Evolutionary conservation across 2,329 filamentous ascomycete species (phyloP).

Genomic region (Trichoderma pleuroti): DNA sequence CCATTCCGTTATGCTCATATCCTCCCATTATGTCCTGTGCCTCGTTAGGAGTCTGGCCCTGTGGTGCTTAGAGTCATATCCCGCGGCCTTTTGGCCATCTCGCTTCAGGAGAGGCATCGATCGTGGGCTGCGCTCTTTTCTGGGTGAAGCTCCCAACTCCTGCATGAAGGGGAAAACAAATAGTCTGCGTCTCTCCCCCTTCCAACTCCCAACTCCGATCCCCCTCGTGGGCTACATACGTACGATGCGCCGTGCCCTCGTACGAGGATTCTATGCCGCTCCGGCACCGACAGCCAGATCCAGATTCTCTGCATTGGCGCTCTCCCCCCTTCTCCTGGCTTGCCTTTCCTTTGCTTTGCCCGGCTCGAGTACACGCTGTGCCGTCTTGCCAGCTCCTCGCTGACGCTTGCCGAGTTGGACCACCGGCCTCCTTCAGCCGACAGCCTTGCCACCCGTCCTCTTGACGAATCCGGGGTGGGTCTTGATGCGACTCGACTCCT

Average conservation of each 20-base stretch:
- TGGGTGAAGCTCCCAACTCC: background rate
- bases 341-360: background rate
- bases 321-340: background rate
- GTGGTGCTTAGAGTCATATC: background rate
- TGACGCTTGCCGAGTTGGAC: slow-evolving; percentile 1
- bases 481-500: background rate
- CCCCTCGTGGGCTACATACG: background rate
- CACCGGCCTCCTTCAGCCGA: background rate
- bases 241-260: background rate
- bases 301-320: no score
- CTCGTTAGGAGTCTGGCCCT: background rate
- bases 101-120: background rate
- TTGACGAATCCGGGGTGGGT: background rate
- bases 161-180: background rate
- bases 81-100: background rate
- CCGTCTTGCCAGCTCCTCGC: background rate
- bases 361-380: background rate
- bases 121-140: background rate
- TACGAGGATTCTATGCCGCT: background rate
- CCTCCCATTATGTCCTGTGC: background rate
- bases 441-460: background rate
- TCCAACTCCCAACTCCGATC: background rate
- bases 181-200: background rate
- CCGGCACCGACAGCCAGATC: slow-evolving; percentile 11
- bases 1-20: background rate